These are phyloP conservation scores for Syzygium jambos DNA, from an alignment of 345 rosid genomes.

Conservation along the genomic window DNA sequence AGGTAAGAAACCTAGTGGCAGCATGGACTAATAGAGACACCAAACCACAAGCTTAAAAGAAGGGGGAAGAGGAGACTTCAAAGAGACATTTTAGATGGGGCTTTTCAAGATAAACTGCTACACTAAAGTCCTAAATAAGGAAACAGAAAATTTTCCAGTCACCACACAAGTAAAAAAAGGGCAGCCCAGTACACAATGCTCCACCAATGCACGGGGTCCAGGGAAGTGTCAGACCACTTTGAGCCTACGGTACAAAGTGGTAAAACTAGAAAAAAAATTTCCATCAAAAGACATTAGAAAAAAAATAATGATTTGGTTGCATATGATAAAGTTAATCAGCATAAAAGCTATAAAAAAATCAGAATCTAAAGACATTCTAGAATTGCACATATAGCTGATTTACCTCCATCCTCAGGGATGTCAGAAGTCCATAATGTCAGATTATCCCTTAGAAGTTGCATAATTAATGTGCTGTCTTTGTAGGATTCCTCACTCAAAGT, in stretches of 20 bases:
- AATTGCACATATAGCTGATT: not conserved
- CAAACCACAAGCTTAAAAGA: not conserved
- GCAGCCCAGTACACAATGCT: not conserved
- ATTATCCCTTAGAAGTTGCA: slow-evolving; percentile 37
- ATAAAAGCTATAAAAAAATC: not conserved
- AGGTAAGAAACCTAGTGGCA: not conserved
- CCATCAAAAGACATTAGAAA: not conserved
- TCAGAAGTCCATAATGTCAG: slow-evolving; percentile 36
- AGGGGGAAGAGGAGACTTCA: not conserved
- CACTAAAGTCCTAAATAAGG: not conserved
- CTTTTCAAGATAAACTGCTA: not conserved
- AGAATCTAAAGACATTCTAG: not conserved
- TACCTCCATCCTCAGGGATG: slow-evolving; percentile 31
- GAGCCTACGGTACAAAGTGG: not conserved
- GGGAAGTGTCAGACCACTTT: not conserved
- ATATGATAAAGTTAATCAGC: not conserved
- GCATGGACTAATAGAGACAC: not conserved
- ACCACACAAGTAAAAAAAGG: not conserved
- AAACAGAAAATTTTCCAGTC: not conserved
- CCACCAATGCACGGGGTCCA: not conserved
- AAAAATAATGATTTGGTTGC: not conserved
- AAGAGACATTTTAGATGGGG: not conserved
- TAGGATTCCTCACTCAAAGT: slow-evolving; percentile 26
- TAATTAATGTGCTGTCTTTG: slow-evolving; percentile 33
- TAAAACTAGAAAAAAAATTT: not conserved